Base-by-base conservation (phyloP, 106 monocot species). In the Dioscorea alata region DNA sequence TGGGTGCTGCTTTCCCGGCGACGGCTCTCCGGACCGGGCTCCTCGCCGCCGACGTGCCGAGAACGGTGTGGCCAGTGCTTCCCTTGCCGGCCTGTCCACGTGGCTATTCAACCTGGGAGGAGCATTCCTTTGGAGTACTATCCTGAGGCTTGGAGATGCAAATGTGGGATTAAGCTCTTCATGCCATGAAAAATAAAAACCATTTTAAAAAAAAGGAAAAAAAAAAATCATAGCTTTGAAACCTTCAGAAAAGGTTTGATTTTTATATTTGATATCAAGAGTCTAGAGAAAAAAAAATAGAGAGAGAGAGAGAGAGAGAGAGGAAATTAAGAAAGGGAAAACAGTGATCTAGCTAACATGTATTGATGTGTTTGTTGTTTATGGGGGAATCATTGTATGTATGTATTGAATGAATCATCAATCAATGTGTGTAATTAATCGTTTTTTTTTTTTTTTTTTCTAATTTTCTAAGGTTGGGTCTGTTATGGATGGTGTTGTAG, bases 81-180 rank as follows among this genome's bases (percentile, higher is more conserved):
- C 72, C 88, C 88, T 0, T 88, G 88, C 69, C 49, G 72, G 14
- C 74, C 88, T 2, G 84, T 88, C 17, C 84, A 84, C 78, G 81
- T 88, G 18, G 76, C 84, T 0, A 84, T 88, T 65, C 84, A 84
- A 49, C 88, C 88, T 4, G 78, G 88, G 34, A 48, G 49, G 2
- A 66, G 50, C 72, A 63, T 66, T 8, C 77, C 75, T 1, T 63
- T 84, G 5, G 88, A 88, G 63, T 88, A 88, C 81, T 88, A 88
- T 69, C 88, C 88, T 17, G 88, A 88, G 75, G 88, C 88, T 8
- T 88, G 88, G 88, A 74, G 88, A 18, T 88, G 88, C 84, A 78
- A 88, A 65, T 88, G 88, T 49, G 81, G 81, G 17, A 75, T 81
- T 60, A 84, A 79, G 61, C 81, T 88, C 59, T 88, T 69, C 72